A percentile compares a stretch with the other conserved stretches of the same genome.
These are phyloP conservation scores for Lagenidium giganteum DNA, from an alignment of 352 stramenopile species.

Conservation along the genomic window DNA sequence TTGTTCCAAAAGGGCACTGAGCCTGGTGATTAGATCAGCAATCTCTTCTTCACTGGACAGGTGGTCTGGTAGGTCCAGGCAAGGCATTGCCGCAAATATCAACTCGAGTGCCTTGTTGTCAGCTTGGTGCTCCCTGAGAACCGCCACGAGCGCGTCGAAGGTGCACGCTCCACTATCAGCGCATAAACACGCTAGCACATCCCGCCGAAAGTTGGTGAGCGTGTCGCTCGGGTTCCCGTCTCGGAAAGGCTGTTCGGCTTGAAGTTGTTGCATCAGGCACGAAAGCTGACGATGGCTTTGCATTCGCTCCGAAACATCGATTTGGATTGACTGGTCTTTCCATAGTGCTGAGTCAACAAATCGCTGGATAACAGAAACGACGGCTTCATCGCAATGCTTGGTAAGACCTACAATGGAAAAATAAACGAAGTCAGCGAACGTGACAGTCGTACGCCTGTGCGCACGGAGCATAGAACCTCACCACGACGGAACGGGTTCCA, in stretches of 20 bases:
- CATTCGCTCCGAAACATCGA: no score
- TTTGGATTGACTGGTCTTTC: no score
- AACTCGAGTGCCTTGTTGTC: slow-evolving; percentile 18
- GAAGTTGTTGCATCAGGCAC: not conserved
- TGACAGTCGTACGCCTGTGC: slow-evolving; percentile 12
- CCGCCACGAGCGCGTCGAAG: slow-evolving; percentile 1
- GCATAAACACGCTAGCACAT: no score
- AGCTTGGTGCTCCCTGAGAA: not conserved
- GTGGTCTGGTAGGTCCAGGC: slow-evolving; percentile 67
- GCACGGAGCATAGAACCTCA: slow-evolving; percentile 10
- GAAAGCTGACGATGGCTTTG: not conserved
- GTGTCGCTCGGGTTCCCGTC: not conserved
- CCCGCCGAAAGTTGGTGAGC: not conserved
- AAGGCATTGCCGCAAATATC: slow-evolving; percentile 47
- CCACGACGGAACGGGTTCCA: slow-evolving; percentile 67
- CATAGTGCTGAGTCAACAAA: slow-evolving; percentile 18
- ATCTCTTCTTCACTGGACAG: slow-evolving; percentile 55
- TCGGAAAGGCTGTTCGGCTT: not conserved
- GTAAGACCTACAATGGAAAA: slow-evolving; percentile 38
- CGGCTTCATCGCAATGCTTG: slow-evolving; percentile 27
- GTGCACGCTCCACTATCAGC: no score
- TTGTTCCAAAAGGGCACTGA: no score
- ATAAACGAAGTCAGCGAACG: no score
- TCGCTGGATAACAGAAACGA: slow-evolving; percentile 22
- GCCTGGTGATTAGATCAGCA: slow-evolving; percentile 23